Base-by-base conservation (phyloP, 2,329 filamentous ascomycete genomes). In the Cercospora sp. region DNA sequence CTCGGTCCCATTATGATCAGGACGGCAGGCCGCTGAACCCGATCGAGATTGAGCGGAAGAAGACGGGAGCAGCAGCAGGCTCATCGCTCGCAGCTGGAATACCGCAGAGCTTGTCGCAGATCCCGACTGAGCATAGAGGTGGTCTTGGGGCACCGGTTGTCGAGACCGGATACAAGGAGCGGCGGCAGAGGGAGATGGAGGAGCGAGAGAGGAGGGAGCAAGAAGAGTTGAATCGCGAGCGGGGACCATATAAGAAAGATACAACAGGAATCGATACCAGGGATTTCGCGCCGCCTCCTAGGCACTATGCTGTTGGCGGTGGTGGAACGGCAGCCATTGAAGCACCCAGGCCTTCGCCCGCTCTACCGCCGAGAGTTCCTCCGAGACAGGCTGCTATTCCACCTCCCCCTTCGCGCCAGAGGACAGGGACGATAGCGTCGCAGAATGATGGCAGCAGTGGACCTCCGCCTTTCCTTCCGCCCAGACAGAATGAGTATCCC, bases 221-320 rank as follows among this genome's bases (percentile, higher is more conserved):
- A 62, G 78, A 76, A 68, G 78, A 76, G 65, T 77, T 80, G 63
- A 78, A 79, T 62, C 75, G 68, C 53, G 75, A 78, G 49, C 86
- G 87, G 2, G 85, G 88, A 7, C 89, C 90, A 3, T 95, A 90
- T 75, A 85, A 87, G 51, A 82, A 84, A 51, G 85, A 94, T 77
- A 91, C 89, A 0, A 92, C 91, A 1, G 91, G 91, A 1, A 80
- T 94, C 24, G 85, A 85, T 34, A 92, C 91, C 0, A 81, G 86
- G 30, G 82, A 90, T 76, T 84, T 94, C 4, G 91, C 92, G 1
- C 88, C 87, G 24, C 92, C 92, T 3, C 92, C 92, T 0, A 58
- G 62, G 21, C 65, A 66, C 10, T 63, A 63, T 30, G 66, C 70
- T 70, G 64, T 80, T 34, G 82, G 37, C 8, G 65, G 66, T 37